Percentiles rank a stretch among this genome's conserved stretches.
These are phyloP conservation scores for Diaporthe longicolla DNA, from an alignment of 2,329 filamentous ascomycete genomes.

Conservation along the genomic window DNA sequence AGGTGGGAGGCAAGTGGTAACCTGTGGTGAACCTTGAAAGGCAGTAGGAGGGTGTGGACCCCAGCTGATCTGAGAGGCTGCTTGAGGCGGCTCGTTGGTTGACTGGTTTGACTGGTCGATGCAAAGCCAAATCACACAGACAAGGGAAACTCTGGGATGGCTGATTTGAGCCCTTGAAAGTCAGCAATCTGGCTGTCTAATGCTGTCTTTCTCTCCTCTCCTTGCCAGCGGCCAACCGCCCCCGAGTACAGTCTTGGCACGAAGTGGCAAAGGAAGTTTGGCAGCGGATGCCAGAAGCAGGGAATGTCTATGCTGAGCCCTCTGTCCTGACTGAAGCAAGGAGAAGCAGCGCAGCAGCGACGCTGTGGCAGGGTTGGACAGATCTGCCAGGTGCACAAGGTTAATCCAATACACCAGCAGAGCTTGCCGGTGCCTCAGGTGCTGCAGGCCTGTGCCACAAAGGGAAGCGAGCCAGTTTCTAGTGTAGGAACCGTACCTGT, in stretches of 20 bases:
- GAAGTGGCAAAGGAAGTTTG: slow-evolving; percentile 26
- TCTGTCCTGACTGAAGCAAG: slow-evolving; percentile 24
- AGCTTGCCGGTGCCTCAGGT: slow-evolving; percentile 39
- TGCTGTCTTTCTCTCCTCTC: slow-evolving; percentile 26
- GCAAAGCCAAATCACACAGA: slow-evolving; percentile 41
- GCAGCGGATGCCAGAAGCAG: slow-evolving; percentile 18
- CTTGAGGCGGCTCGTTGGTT: slow-evolving; percentile 33
- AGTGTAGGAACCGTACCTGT: slow-evolving; percentile 32
- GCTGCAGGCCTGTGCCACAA: slow-evolving; percentile 41
- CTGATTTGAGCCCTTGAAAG: slow-evolving; percentile 32
- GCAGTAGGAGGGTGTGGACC: slow-evolving; percentile 33
- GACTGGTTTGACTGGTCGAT: slow-evolving; percentile 32
- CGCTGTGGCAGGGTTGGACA: slow-evolving; percentile 38
- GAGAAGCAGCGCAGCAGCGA: slow-evolving; percentile 33
- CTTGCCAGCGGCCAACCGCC: slow-evolving; percentile 24
- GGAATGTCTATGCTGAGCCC: slow-evolving; percentile 35
- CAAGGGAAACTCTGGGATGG: slow-evolving; percentile 31
- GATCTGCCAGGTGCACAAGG: slow-evolving; percentile 28
- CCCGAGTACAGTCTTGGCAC: slow-evolving; percentile 24
- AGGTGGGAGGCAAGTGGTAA: slow-evolving; percentile 30
- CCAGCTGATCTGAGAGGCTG: slow-evolving; percentile 37
- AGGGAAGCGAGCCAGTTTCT: slow-evolving; percentile 35
- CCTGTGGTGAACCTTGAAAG: slow-evolving; percentile 35
- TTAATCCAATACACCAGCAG: slow-evolving; percentile 28
- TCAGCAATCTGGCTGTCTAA: slow-evolving; percentile 23